Base-by-base conservation (phyloP, 163 green algal genomes). In the Coccomyxa subellipsoidea region DNA sequence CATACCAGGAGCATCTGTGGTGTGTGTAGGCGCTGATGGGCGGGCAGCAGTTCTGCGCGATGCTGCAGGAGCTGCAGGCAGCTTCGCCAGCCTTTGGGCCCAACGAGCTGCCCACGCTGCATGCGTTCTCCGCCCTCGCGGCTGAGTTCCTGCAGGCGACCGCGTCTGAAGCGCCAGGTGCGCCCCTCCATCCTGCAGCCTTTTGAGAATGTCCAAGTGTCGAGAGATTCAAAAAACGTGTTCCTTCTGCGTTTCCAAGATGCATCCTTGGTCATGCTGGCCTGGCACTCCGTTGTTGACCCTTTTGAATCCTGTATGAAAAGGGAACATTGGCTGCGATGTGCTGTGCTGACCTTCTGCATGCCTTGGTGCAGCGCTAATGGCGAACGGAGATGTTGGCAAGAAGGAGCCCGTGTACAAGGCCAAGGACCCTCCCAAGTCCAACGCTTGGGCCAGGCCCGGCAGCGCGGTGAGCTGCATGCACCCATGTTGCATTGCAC, bases 21-120 rank as follows among this genome's bases (percentile, higher is more conserved):
- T 35, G 23, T 40, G 21, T 79, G 81, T 84, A 91, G 85, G 87
- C 87, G n/a, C 76, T 93, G 69, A 85, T 93, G 83, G 84, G 80
- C n/a, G 80, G 76, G 53, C 39, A 38, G n/a, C 71, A 75, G 38
- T 92, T 92, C 81, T 91, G 86, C 80, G 32, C 53, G 5, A 75
- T 92, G 40, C 29, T 89, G 72, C 32, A 37, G 27, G n/a, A 35
- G 69, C 81, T 92, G 47, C 39, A 38, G 15, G 47, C 39, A 5
- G 86, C 86, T 21, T 47, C 38, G 29, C 73, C 84, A 9, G 72
- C 80, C 59, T 84, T 90, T 54, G 69, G 85, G 1, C 21, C 40
- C 7, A 31, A 37, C n/a, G 18, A 76, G 25, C 59, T 77, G 9
- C 87, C 89, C 40, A 87, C 84, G 21, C 75, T 92, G 78, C 29